Percentiles rank a stretch among this genome's conserved stretches.
phyloP scores from a whole-genome alignment of 768 basidiomycete genomes.

The Lentinula guzmanii region DNA sequence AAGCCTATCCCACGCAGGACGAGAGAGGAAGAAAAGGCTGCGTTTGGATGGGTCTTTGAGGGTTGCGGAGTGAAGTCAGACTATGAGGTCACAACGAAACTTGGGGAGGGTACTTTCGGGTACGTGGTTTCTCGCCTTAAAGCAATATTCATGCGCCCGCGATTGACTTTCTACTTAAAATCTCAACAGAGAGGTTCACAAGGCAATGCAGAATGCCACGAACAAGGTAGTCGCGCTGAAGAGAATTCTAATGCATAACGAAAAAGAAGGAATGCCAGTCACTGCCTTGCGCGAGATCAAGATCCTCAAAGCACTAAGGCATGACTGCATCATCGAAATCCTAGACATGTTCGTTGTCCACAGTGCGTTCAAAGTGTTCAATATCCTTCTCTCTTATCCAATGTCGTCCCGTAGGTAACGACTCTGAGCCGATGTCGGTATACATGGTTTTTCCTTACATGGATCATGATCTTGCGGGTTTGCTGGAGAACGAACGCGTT shows the following conservation, averaged over 20 bases:
- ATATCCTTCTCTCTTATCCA: neutral
- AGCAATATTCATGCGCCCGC: neutral
- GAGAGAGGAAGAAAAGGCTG: slow-evolving; percentile 57
- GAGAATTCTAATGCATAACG: slow-evolving; percentile 93
- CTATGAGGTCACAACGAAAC: slow-evolving; percentile 78
- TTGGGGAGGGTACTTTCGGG: slow-evolving; percentile 98
- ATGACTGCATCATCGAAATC: slow-evolving; percentile 81
- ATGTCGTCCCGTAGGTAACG: slow-evolving; percentile 40
- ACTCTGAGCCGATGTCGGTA: slow-evolving; percentile 72
- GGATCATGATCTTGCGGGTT: slow-evolving; percentile 96
- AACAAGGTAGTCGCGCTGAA: slow-evolving; percentile 78
- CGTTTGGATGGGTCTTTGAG: slow-evolving; percentile 61
- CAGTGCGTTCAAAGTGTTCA: slow-evolving; percentile 37
- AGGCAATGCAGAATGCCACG: slow-evolving; percentile 63
- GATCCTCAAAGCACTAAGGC: slow-evolving; percentile 84
- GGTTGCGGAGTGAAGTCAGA: slow-evolving; percentile 70
- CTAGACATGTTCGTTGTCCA: slow-evolving; percentile 89
- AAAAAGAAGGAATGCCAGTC: slow-evolving; percentile 95
- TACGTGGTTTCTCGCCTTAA: slow-evolving; percentile 29
- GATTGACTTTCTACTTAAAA: neutral
- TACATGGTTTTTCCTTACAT: slow-evolving; percentile 99
- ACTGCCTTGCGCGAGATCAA: slow-evolving; percentile 97
- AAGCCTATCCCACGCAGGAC: slow-evolving; percentile 32
- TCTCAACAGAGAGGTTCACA: slow-evolving; percentile 75
- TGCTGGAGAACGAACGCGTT: slow-evolving; percentile 88